These are phyloP conservation scores for Heimioporus sp. DNA, from an alignment of 768 basidiomycete species.

Conservation along the genomic window DNA sequence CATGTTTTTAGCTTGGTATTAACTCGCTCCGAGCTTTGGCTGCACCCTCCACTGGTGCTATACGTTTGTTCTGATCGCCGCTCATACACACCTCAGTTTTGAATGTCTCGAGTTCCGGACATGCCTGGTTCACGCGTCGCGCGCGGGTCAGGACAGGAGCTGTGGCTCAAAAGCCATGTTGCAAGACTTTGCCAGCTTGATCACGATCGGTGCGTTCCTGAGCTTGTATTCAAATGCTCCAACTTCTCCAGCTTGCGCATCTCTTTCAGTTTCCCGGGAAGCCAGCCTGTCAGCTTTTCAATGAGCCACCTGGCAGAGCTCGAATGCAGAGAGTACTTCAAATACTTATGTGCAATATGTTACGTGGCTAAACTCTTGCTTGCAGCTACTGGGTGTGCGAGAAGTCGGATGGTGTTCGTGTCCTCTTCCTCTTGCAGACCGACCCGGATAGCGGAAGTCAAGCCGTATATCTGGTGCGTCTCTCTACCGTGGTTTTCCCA, in stretches of 20 bases:
- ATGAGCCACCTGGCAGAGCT: slow-evolving; percentile 66
- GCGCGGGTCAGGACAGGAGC: slow-evolving; percentile 55
- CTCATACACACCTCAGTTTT: neutral
- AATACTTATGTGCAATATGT: neutral
- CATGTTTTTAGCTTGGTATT: too few species aligned
- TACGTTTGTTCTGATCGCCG: too few species aligned
- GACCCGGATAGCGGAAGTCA: slow-evolving; percentile 52
- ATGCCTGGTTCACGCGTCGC: slow-evolving; percentile 63
- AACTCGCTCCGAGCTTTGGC: too few species aligned
- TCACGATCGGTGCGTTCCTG: slow-evolving; percentile 52
- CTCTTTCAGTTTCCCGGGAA: slow-evolving; percentile 79
- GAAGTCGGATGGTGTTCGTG: slow-evolving; percentile 94
- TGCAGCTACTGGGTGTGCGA: slow-evolving; percentile 98
- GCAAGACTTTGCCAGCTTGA: slow-evolving; percentile 63
- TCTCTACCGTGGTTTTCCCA: neutral
- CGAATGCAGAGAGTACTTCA: slow-evolving; percentile 73
- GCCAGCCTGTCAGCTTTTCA: slow-evolving; percentile 92
- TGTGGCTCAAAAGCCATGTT: slow-evolving; percentile 66
- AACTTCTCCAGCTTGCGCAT: slow-evolving; percentile 1
- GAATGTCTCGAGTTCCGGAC: slow-evolving; percentile 62
- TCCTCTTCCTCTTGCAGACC: slow-evolving; percentile 77
- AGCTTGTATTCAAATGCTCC: neutral
- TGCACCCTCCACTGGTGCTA: too few species aligned
- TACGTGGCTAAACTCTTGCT: slow-evolving; percentile 12
- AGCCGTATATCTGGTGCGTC: slow-evolving; percentile 71